Evolutionary conservation across 75 land plant species (phyloP).

Genomic region (Cryptomeria japonica): DNA sequence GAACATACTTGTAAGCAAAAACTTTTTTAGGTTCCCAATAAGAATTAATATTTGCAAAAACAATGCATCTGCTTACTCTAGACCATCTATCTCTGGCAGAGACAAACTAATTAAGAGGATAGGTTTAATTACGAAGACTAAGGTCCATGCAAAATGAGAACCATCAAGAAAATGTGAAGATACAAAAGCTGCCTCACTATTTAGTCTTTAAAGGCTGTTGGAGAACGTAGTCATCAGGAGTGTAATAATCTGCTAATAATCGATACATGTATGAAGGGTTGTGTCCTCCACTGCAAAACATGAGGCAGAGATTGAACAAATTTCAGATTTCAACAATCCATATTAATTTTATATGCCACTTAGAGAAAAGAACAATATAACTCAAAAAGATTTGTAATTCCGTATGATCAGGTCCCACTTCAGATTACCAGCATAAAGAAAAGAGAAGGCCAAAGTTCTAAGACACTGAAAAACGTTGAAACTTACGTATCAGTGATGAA

Average conservation of each 20-base stretch:
- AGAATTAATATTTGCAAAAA: neutral
- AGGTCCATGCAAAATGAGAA: neutral
- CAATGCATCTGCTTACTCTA: neutral
- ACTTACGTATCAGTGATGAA: conserved; percentile 99
- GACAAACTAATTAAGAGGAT: neutral
- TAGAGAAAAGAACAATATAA: neutral
- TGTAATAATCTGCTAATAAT: conserved; percentile 94
- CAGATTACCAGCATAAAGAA: neutral
- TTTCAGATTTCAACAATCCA: neutral
- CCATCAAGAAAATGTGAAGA: neutral
- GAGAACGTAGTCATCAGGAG: conserved; percentile 84
- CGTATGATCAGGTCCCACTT: neutral
- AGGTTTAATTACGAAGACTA: neutral
- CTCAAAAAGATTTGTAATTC: neutral
- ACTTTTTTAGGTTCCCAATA: neutral
- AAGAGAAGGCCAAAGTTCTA: neutral
- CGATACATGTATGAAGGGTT: conserved; percentile 96
- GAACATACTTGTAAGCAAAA: neutral
- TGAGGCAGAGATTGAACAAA: neutral
- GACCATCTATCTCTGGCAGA: neutral
- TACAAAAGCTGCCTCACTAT: neutral
- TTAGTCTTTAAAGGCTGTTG: conserved; percentile 31
- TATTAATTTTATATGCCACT: neutral
- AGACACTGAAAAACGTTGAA: neutral
- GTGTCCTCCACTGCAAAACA: conserved; percentile 88